These are phyloP conservation scores for Beverwykella pulmonaria DNA, from an alignment of 495 filamentous ascomycete species.

Conservation along the genomic window DNA sequence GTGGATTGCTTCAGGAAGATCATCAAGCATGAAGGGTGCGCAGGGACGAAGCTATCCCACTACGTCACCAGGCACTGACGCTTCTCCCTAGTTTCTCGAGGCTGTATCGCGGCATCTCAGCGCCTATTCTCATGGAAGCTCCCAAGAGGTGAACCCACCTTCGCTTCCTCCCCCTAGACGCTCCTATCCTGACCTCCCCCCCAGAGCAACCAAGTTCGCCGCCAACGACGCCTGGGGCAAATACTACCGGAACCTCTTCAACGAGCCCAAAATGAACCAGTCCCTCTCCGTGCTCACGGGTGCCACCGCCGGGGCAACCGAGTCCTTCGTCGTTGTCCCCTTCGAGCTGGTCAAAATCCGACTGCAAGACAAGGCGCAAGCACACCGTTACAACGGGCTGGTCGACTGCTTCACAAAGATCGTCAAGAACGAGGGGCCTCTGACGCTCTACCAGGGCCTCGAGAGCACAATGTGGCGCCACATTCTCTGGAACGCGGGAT, in stretches of 20 bases:
- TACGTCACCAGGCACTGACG: not conserved
- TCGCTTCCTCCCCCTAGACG: not conserved
- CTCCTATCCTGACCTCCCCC: constrained; percentile 12
- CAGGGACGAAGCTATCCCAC: not conserved
- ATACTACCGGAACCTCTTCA: constrained; percentile 84
- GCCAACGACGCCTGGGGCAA: constrained; percentile 98
- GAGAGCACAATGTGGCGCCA: constrained; percentile 97
- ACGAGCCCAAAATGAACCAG: constrained; percentile 83
- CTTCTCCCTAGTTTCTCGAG: constrained; percentile 67
- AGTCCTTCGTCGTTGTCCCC: constrained; percentile 92
- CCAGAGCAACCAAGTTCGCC: constrained; percentile 92
- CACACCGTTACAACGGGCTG: constrained; percentile 90
- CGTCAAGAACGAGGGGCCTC: constrained; percentile 75
- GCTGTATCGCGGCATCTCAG: constrained; percentile 92
- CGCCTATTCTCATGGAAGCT: constrained; percentile 97
- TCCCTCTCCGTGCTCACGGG: constrained; percentile 86
- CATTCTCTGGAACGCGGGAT: constrained; percentile 94
- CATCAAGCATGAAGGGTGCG: constrained; percentile 87
- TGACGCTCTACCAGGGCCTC: constrained; percentile 94
- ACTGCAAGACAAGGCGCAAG: constrained; percentile 92
- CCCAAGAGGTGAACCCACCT: constrained; percentile 67
- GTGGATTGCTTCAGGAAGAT: constrained; percentile 97
- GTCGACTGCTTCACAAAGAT: constrained; percentile 89
- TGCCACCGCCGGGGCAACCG: constrained; percentile 91
- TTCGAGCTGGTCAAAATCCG: constrained; percentile 97